Evolutionary conservation across 352 stramenopile species (phyloP), one percentile per base, ranked within the genome.

Genomic region (Globisporangium emineosum): DNA sequence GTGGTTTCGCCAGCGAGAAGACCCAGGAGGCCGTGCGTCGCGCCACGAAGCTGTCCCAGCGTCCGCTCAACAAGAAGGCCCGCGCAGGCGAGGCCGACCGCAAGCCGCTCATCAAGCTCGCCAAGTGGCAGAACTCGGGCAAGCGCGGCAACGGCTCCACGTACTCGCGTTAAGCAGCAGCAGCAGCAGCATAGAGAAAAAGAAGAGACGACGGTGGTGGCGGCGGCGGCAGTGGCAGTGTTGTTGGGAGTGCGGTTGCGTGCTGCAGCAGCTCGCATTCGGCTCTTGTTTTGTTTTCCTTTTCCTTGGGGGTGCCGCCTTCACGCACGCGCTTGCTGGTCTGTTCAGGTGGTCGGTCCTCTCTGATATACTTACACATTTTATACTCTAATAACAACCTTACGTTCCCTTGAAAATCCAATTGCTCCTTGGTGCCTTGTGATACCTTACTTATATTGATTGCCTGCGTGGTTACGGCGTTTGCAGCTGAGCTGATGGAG

Each of bases 91-190:
- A 96, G 59, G 75, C 83, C 55, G 88, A 96, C 75, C 81, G 88
- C 56, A 83, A 88, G 77, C 72, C 86, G 54, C 67, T 79, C 51
- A 79, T 88, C 52, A 96, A 96, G 76, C 75, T 96, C 29, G 84
- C 86, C 70, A 94, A 94, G 75, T 95, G 87, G 86, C 85, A 92
- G 69, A 94, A 93, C 75, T 86, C 86, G 65, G 88, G 88, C 82
- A 96, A 96, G 79, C 84, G 85, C 73, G 80, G 82, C 71, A 81
- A 83, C 60, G 88, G 88, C 74, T 85, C 64, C 50, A 90, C 80
- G 64, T 60, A 79, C 53, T 93, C 81, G 63, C 86, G 88, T 89
- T 96, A 94, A 78, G 68, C 60, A 45, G 68, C 67, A 59, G 32
- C 55, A 60, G 62, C 51, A 25, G 66, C 52, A 56, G 65, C 51